A percentile compares a stretch with the other conserved stretches of the same genome.
These are phyloP conservation scores for Neonectria sp. DNA, from an alignment of 2,329 filamentous ascomycete species.

Conservation along the genomic window DNA sequence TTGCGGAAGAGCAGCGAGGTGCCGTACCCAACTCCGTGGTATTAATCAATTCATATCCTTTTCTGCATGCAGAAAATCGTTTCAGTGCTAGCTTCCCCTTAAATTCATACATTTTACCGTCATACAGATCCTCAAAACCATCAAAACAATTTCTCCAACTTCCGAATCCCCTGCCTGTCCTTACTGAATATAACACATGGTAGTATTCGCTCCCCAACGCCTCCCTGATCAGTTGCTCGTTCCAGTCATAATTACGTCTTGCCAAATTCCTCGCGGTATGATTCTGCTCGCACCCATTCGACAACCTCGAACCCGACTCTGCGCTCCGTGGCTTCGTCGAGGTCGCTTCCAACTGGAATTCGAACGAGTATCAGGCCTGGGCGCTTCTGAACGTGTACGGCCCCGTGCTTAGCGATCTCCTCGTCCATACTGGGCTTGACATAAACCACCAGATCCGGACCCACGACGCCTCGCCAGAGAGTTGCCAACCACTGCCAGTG, in stretches of 20 bases:
- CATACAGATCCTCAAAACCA: background rate
- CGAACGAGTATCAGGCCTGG: constrained; percentile 70
- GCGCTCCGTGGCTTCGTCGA: constrained; percentile 80
- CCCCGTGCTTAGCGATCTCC: constrained; percentile 55
- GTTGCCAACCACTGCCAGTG: constrained; percentile 99
- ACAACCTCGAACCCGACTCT: constrained; percentile 89
- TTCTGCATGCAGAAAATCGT: background rate
- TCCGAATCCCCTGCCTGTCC: background rate
- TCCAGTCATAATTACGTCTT: constrained; percentile 28
- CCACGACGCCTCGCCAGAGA: constrained; percentile 89
- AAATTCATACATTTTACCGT: background rate
- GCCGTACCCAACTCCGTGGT: background rate
- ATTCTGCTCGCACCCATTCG: constrained; percentile 77
- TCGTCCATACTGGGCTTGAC: constrained; percentile 61
- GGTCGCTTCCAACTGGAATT: constrained; percentile 57
- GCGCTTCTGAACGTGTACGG: constrained; percentile 70
- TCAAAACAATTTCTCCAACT: constrained; percentile 5
- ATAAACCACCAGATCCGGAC: constrained; percentile 85
- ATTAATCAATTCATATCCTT: background rate
- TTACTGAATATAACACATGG: background rate
- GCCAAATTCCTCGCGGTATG: constrained; percentile 54
- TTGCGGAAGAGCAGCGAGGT: background rate
- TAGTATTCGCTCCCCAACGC: constrained; percentile 12
- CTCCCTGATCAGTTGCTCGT: constrained; percentile 10
- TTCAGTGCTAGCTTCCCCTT: background rate